Conservation (phyloP, 768 basidiomycete genomes). For the Infundibulicybe gibba region DNA sequence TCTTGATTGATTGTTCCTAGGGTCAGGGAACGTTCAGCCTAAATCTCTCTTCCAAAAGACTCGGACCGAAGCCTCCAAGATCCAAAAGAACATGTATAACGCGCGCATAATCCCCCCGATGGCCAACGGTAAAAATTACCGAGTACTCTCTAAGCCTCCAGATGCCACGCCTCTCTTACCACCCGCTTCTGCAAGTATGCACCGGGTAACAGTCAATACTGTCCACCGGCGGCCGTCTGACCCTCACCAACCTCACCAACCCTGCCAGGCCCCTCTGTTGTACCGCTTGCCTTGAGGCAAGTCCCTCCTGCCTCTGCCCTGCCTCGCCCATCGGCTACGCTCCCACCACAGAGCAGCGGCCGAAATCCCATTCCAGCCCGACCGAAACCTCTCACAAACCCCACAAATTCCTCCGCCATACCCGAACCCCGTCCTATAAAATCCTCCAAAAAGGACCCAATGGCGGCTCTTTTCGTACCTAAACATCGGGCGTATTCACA, state of each 20-base stretch:
- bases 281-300: too few species aligned
- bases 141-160: constrained; percentile 31
- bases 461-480: constrained; percentile 65
- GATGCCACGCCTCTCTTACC: constrained; percentile 29
- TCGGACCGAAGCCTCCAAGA: constrained; percentile 62
- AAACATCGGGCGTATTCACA: constrained; percentile 68
- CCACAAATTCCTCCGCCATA: constrained; percentile 7
- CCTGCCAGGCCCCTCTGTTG: background rate
- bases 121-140: constrained; percentile 41
- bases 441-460: constrained; percentile 51
- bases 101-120: constrained; percentile 53
- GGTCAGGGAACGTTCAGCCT: constrained; percentile 37
- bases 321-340: background rate
- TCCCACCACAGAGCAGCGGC: constrained; percentile 9
- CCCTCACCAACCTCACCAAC: constrained; percentile 9
- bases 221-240: constrained; percentile 35
- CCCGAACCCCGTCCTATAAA: constrained; percentile 29
- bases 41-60: constrained; percentile 80
- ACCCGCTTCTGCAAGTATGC: constrained; percentile 27
- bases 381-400: constrained; percentile 3
- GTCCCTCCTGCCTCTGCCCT: background rate
- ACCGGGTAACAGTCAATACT: constrained; percentile 50
- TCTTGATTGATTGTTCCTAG: constrained; percentile 21
- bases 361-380: constrained; percentile 8
- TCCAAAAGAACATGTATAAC: constrained; percentile 58